Percentiles rank a stretch among this genome's conserved stretches.
Evolutionary conservation across 2,329 filamentous ascomycete species (phyloP).

Genomic region (Monilinia fructigena): DNA sequence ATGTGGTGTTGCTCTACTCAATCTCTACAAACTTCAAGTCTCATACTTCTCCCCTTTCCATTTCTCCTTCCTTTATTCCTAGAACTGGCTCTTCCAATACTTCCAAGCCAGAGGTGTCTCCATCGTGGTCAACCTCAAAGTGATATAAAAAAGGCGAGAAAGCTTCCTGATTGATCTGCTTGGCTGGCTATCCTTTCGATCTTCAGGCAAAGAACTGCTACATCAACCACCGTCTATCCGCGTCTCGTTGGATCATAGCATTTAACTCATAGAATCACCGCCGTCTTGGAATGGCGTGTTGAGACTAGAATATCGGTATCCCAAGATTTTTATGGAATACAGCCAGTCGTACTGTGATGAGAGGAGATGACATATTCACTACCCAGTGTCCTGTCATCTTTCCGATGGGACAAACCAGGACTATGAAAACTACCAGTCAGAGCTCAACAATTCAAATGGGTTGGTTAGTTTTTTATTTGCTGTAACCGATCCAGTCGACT

Average conservation of each 20-base stretch:
- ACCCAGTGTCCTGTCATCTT: background rate
- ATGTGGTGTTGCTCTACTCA: background rate
- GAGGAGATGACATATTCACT: background rate
- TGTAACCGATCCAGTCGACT: background rate
- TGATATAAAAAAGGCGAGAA: background rate
- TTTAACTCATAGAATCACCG: too few species aligned
- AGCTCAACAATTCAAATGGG: constrained; percentile 18
- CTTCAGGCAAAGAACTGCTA: background rate
- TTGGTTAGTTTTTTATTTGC: constrained; percentile 11
- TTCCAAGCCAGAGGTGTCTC: background rate
- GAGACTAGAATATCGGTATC: background rate
- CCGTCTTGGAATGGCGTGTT: background rate
- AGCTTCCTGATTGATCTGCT: background rate
- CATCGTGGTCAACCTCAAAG: background rate
- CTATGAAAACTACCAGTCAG: background rate
- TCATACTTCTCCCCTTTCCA: background rate
- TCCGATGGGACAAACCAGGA: background rate
- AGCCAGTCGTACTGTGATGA: background rate
- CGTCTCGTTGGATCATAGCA: background rate
- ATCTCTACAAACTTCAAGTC: background rate
- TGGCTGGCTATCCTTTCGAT: background rate
- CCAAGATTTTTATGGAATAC: background rate
- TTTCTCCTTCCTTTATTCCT: background rate
- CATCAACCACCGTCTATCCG: too few species aligned
- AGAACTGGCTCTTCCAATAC: background rate